Percentiles rank a stretch among this genome's conserved stretches.
phyloP scores from a whole-genome alignment of 1,139 yeast genomes.

The Zygosaccharomyces sapae region DNA sequence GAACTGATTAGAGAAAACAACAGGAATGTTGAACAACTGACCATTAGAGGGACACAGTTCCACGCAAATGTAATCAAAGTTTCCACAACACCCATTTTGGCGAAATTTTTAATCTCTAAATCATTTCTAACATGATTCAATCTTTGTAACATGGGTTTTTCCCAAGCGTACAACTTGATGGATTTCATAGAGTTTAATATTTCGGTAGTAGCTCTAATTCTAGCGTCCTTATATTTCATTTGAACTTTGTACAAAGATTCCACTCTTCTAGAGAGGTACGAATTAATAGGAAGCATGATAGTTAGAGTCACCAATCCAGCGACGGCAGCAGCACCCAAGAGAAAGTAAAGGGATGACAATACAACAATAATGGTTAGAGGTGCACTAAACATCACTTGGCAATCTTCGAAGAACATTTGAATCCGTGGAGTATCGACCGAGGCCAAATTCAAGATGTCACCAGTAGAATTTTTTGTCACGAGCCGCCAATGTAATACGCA shows the following conservation, averaged over 20 bases:
- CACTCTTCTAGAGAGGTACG: conserved; percentile 46
- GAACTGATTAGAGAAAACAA: conserved; percentile 46
- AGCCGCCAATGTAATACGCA: conserved; percentile 47
- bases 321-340: conserved; percentile 59
- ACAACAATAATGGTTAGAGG: conserved; percentile 57
- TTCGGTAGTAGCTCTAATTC: conserved; percentile 57
- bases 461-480: conserved; percentile 46
- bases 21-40: conserved; percentile 60
- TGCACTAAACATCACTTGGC: conserved; percentile 54
- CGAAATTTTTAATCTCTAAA: conserved; percentile 47
- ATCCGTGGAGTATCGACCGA: conserved; percentile 56
- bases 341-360: conserved; percentile 49
- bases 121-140: conserved; percentile 49
- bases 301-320: conserved; percentile 55
- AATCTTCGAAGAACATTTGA: conserved; percentile 49
- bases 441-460: conserved; percentile 55
- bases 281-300: conserved; percentile 57
- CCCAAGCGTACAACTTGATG: conserved; percentile 74
- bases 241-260: conserved; percentile 52
- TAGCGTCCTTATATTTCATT: conserved; percentile 62
- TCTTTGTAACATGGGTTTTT: conserved; percentile 54
- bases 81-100: conserved; percentile 44
- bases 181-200: conserved; percentile 61
- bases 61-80: conserved; percentile 55
- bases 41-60: conserved; percentile 62